Conservation (phyloP, 768 basidiomycete species). For the Tulasnella sp. region DNA sequence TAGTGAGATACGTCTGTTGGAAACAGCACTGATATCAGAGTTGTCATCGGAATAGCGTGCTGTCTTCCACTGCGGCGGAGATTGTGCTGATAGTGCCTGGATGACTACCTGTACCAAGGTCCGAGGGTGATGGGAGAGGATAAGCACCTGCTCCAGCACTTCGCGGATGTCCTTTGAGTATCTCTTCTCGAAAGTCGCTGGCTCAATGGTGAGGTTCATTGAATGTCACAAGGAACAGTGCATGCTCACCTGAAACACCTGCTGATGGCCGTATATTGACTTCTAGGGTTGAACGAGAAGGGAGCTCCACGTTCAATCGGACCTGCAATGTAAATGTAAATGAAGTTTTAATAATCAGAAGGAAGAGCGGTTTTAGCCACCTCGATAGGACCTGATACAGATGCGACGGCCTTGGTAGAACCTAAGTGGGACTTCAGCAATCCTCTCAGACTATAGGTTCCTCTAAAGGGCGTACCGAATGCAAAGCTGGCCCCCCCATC, state of each 20-base stretch:
- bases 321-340: slow-evolving; percentile 26
- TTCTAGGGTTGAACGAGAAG: slow-evolving; percentile 65
- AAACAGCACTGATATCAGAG: neutral
- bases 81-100: slow-evolving; percentile 37
- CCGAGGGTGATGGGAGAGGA: slow-evolving; percentile 59
- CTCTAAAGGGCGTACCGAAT: slow-evolving; percentile 15
- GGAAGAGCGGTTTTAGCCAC: neutral
- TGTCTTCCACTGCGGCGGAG: slow-evolving; percentile 16
- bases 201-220: neutral
- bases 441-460: too few relatives aligned
- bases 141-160: slow-evolving; percentile 47
- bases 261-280: slow-evolving; percentile 59
- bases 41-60: slow-evolving; percentile 15
- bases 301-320: slow-evolving; percentile 52
- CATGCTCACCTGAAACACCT: slow-evolving; percentile 39
- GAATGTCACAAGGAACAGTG: neutral
- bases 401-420: slow-evolving; percentile 42
- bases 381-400: slow-evolving; percentile 72
- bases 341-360: neutral
- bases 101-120: slow-evolving; percentile 69
- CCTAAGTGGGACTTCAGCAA: slow-evolving; percentile 26
- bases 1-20: slow-evolving; percentile 4
- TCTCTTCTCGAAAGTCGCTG: slow-evolving; percentile 51
- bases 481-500: slow-evolving; percentile 17
- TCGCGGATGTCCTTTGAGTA: slow-evolving; percentile 43